Percentiles rank a stretch among this genome's conserved stretches.
Conservation (phyloP, 805 yeast species). For the Wickerhamomyces hampshirensis region DNA sequence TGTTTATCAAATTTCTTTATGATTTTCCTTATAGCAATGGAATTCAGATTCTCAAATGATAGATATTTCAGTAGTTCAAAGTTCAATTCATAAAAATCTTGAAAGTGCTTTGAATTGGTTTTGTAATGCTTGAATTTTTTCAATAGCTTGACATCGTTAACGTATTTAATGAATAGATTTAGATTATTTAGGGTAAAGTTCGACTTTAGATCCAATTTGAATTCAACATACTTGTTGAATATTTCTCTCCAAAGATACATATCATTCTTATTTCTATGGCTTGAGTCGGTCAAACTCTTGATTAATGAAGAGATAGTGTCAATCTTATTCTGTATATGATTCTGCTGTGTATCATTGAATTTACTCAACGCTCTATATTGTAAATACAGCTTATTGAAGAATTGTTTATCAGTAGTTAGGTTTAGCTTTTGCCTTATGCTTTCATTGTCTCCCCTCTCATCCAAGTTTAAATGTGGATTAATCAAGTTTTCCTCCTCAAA, state of each 20-base stretch:
- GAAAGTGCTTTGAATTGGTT: slow-evolving; percentile 41
- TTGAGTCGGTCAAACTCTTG: slow-evolving; percentile 8
- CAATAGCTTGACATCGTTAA: slow-evolving; percentile 32
- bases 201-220: slow-evolving; percentile 56
- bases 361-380: slow-evolving; percentile 23
- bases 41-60: slow-evolving; percentile 57
- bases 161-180: slow-evolving; percentile 39
- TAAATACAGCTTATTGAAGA: slow-evolving; percentile 17
- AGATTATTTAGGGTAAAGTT: slow-evolving; percentile 41
- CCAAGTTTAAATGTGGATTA: slow-evolving; percentile 5
- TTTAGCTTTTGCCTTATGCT: slow-evolving; percentile 6
- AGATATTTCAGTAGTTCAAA: slow-evolving; percentile 49
- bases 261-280: slow-evolving; percentile 40
- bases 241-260: slow-evolving; percentile 67
- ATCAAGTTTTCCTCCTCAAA: slow-evolving; percentile 12
- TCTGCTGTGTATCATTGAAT: slow-evolving; percentile 48
- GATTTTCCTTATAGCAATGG: slow-evolving; percentile 61
- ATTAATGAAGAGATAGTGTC: slow-evolving; percentile 29
- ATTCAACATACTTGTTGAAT: slow-evolving; percentile 59
- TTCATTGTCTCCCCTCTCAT: slow-evolving; percentile 6
- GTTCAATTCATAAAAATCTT: slow-evolving; percentile 49
- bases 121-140: slow-evolving; percentile 36
- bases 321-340: slow-evolving; percentile 6
- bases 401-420: slow-evolving; percentile 8
- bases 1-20: slow-evolving; percentile 74